phyloP scores from a whole-genome alignment of 2,329 filamentous ascomycete genomes.

The Cryphonectria nitschkei region DNA sequence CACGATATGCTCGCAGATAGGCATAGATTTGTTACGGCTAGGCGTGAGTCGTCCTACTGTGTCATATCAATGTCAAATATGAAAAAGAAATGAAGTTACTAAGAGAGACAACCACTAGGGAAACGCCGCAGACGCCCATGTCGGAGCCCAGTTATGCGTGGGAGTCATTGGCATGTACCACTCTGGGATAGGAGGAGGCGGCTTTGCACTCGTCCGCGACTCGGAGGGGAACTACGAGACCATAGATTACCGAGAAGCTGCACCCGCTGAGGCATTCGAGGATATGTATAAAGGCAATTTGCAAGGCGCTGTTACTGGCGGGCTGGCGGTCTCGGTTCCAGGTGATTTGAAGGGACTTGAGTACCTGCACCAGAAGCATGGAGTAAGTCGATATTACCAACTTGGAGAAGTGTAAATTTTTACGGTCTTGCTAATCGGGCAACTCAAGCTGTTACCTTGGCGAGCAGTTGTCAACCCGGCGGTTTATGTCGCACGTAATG shows the following conservation, averaged over 20 bases:
- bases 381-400: conserved; percentile 45
- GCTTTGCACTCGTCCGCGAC: conserved; percentile 82
- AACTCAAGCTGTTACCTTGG: conserved; percentile 62
- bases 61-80: neutral
- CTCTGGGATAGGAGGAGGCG: conserved; percentile 84
- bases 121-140: conserved; percentile 76
- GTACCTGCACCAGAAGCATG: conserved; percentile 75
- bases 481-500: conserved; percentile 71
- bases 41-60: conserved; percentile 47
- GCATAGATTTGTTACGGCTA: conserved; percentile 61
- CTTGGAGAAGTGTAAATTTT: neutral
- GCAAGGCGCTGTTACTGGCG: conserved; percentile 69
- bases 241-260: conserved; percentile 88
- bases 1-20: conserved; percentile 69
- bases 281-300: conserved; percentile 83
- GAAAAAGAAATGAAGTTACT: neutral
- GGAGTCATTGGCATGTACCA: conserved; percentile 79
- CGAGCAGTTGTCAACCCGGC: conserved; percentile 73
- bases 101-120: conserved; percentile 48
- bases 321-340: conserved; percentile 72
- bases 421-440: neutral
- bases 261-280: conserved; percentile 77
- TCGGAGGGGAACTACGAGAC: conserved; percentile 78
- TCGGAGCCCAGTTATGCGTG: conserved; percentile 75
- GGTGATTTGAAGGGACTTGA: conserved; percentile 79